Conservation (phyloP, 352 stramenopile genomes). For the Phytophthora rubi region DNA sequence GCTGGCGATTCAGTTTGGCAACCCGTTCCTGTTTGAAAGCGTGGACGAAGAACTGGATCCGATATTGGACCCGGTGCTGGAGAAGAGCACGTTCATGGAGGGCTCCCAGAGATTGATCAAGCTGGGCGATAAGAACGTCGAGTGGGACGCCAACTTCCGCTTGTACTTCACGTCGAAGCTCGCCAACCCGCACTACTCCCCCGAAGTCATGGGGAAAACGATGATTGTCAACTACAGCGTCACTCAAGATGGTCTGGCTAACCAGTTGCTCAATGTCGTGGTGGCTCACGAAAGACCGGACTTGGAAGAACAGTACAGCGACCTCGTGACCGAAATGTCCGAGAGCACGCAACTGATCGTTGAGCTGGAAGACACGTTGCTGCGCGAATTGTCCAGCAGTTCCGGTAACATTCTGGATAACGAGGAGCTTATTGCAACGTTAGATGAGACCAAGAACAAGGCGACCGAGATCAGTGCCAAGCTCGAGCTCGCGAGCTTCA, state of each 20-base stretch:
- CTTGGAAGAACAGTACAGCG: slow-evolving; percentile 93
- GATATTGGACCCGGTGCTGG: slow-evolving; percentile 94
- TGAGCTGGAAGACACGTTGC: slow-evolving; percentile 92
- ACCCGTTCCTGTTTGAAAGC: slow-evolving; percentile 95
- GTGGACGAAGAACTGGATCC: slow-evolving; percentile 96
- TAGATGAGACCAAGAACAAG: slow-evolving; percentile 96
- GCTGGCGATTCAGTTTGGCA: slow-evolving; percentile 95
- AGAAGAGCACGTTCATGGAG: slow-evolving; percentile 94
- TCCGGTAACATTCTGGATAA: slow-evolving; percentile 96
- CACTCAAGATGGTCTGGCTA: slow-evolving; percentile 91
- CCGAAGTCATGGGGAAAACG: slow-evolving; percentile 96
- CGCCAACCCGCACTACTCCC: slow-evolving; percentile 94
- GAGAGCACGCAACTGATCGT: slow-evolving; percentile 94
- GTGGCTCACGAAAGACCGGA: slow-evolving; percentile 93
- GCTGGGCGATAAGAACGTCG: slow-evolving; percentile 94
- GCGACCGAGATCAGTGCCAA: slow-evolving; percentile 94
- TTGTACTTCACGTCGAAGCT: slow-evolving; percentile 96
- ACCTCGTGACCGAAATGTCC: slow-evolving; percentile 93
- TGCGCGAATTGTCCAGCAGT: slow-evolving; percentile 90
- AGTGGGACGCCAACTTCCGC: slow-evolving; percentile 94
- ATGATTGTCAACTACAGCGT: slow-evolving; percentile 98
- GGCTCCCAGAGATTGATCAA: slow-evolving; percentile 91
- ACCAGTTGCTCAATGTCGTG: slow-evolving; percentile 95
- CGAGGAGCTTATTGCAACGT: slow-evolving; percentile 93
- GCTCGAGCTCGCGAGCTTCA: slow-evolving; percentile 92